Conservation (phyloP, 108 stramenopile genomes). For the Aurantiochytrium sp. region DNA sequence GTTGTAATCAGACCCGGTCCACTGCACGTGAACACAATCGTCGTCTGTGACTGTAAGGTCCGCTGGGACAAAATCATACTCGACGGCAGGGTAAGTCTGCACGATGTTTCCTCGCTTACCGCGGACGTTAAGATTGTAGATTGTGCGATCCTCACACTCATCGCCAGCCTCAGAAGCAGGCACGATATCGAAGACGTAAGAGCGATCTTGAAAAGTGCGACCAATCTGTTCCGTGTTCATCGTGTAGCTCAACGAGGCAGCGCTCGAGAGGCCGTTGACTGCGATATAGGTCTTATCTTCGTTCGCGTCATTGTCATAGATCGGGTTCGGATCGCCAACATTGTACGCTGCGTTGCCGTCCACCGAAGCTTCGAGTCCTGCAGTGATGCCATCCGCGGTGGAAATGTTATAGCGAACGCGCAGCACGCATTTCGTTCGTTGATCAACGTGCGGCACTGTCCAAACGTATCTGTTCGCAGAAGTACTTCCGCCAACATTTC, state of each 20-base stretch:
- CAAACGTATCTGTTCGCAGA: constrained; percentile 37
- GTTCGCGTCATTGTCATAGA: constrained; percentile 18
- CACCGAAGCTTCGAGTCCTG: constrained; percentile 24
- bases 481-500: constrained; percentile 31
- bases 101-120: constrained; percentile 51
- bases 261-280: constrained; percentile 22
- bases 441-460: constrained; percentile 28
- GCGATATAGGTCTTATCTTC: constrained; percentile 24
- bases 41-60: background rate
- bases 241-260: constrained; percentile 20
- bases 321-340: background rate
- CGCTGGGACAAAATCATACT: constrained; percentile 45
- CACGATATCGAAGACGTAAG: constrained; percentile 33
- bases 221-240: constrained; percentile 46
- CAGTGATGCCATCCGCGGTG: constrained; percentile 29
- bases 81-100: constrained; percentile 40
- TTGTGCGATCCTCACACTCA: background rate
- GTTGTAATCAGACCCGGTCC: constrained; percentile 47
- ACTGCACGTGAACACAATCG: constrained; percentile 42
- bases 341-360: background rate
- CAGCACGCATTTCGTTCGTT: constrained; percentile 17
- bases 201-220: constrained; percentile 46
- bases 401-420: constrained; percentile 40
- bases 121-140: constrained; percentile 37
- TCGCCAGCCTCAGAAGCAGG: background rate